Evolutionary conservation across 768 basidiomycete genomes (phyloP).

Genomic region (Mycena crocata): DNA sequence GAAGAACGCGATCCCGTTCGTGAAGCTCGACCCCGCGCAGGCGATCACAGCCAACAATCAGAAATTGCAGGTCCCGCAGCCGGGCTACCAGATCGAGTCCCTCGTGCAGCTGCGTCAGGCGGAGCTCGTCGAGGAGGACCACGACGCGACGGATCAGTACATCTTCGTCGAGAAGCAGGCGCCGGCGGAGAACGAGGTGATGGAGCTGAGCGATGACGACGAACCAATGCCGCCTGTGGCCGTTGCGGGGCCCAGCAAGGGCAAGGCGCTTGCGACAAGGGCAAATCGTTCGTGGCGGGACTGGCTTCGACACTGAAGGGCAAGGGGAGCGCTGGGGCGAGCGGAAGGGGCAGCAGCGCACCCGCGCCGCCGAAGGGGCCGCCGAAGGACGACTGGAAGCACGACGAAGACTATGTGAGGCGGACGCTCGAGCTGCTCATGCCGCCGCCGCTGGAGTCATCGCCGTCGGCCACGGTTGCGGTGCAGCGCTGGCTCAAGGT

Average conservation of each 20-base stretch:
- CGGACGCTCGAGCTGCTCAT: constrained; percentile 58
- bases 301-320: constrained; percentile 22
- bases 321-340: constrained; percentile 8
- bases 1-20: constrained; percentile 48
- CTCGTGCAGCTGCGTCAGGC: constrained; percentile 54
- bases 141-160: constrained; percentile 62
- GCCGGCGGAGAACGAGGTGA: constrained; percentile 27
- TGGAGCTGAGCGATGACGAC: constrained; percentile 37
- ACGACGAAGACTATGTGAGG: constrained; percentile 62
- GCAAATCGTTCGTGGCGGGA: constrained; percentile 20
- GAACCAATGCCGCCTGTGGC: constrained; percentile 36
- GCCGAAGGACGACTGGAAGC: constrained; percentile 63
- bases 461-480: constrained; percentile 63
- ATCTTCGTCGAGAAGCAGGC: constrained; percentile 51
- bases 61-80: constrained; percentile 66
- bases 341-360: constrained; percentile 21
- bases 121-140: constrained; percentile 56
- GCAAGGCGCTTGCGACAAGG: constrained; percentile 28
- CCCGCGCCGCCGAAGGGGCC: constrained; percentile 37
- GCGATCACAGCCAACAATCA: constrained; percentile 52
- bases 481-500: constrained; percentile 70
- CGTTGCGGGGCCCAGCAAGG: constrained; percentile 32
- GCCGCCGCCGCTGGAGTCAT: constrained; percentile 71
- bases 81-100: constrained; percentile 62
- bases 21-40: constrained; percentile 62